Evolutionary conservation across 768 basidiomycete species (phyloP), one percentile per base, ranked within the genome.

Genomic region (Boletus vermiculosoides): DNA sequence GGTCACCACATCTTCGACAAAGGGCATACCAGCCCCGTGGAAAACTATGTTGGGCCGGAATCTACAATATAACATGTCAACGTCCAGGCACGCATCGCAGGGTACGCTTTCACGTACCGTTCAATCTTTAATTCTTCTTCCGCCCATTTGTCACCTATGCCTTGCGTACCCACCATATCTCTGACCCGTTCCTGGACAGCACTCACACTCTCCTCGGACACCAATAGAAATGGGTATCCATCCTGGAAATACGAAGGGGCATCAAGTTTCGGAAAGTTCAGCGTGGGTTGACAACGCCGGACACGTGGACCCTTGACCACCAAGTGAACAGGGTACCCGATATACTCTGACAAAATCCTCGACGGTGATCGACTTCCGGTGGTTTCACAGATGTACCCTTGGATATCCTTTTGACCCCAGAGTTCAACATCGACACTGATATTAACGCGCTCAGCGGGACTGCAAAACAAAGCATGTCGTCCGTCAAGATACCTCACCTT

Each of bases 31-130:
- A 2, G 77, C 74, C 18, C 90, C 90, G 52, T 73, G 74, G 61
- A 91, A 68, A 8, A 91, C 80, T 50, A 92, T 84, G 65, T 92
- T 92, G 0, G 90, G 89, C 49, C 90, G 75, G 74, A 90, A 92
- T 64, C 89, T 90, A 62, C 22, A 52, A 25, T 34, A 45, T 39
- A 45, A 45, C 40, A 52, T 15, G 52, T 51, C 55, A 59, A 55
- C 46, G 33, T 50, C 34, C 45, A 30, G 39, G 7, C 31, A 54
- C 58, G n/a, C 0, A 16, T 45, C 44, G 6, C 41, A 31, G 9
- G 40, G 5, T 16, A 12, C 12, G 39, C 23, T 51, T 49, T 50
- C 22, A 65, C 77, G 44, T 54, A 87, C 87, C 87, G 79, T 65
- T 88, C 85, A 46, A 89, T 78, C 39, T 70, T 65, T 22, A 89